Evolutionary conservation across 2,329 filamentous ascomycete species (phyloP), one percentile per base, ranked within the genome.

Genomic region (Didymella segeticola): DNA sequence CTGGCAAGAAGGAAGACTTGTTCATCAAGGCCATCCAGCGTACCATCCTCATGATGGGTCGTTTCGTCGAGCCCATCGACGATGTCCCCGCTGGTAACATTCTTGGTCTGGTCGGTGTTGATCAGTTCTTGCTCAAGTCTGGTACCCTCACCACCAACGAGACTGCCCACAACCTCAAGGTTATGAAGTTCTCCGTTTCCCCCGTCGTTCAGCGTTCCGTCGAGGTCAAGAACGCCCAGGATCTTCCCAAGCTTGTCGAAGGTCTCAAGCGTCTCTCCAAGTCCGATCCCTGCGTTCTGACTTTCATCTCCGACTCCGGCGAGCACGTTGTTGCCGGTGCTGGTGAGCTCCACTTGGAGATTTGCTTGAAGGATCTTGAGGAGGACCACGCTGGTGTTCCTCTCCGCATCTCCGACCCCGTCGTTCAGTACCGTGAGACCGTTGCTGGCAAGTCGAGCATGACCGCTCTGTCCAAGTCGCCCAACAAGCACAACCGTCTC

Each of bases 401-500:
- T 71, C 91, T 99, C 78, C 92, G 89, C 81, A 89, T 99, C 80
- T 97, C 93, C 76, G 95, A 98, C 84, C 95, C 95, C 67, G 95
- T 99, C 78, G 95, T 98, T 76, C 87, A 91, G 79, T 99, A 96
- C 89, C 93, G 95, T 87, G 95, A 99, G 88, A 96, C 93, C 64
- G 93, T 99, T 74, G 80, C 80, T 69, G 84, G 64, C 73, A 87
- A 87, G 77, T 98, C 95, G 50, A 91, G 88, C 86, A 98, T 98
- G 75, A 96, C 91, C 75, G 95, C 95, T 69, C 86, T 99, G 74
- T 98, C 95, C 81, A 99, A 99, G 86, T 99, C 95, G 42, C 95
- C 95, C 83, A 99, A 99, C 90, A 99, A 99, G 91, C 95, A 99
- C 90, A 99, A 99, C 87, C 93, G 95, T 92, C 86, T 99, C 59